Evolutionary conservation across 2,329 filamentous ascomycete species (phyloP), one percentile per base, ranked within the genome.

Genomic region (Colletotrichum costaricense): DNA sequence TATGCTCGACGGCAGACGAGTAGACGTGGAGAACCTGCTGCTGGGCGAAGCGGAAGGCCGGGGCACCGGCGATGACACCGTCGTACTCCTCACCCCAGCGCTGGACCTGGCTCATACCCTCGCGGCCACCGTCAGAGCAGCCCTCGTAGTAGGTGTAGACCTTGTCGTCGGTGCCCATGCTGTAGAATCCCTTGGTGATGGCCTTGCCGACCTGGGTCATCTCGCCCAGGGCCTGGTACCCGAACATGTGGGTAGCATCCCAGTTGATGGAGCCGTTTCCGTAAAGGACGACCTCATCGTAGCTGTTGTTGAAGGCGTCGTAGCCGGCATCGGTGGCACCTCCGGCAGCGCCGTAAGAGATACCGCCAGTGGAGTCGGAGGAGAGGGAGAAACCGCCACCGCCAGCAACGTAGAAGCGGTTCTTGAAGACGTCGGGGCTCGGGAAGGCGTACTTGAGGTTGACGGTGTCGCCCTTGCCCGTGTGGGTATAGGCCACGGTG

Each of bases 101-200:
- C 75, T 86, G 83, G 8, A 84, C 80, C 73, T 84, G 82, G 46
- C 81, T 84, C 84, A 84, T 84, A n/a, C 86, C 87, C 78, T 89
- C 85, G 55, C 87, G 83, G 1, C 87, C 84, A 14, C 85, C 85
- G 42, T 85, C 82, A 14, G 85, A 86, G 76, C 85, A 88, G 19
- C 85, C 86, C 75, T 84, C 79, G 79, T 88, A 90, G 80, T 90
- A 89, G 22, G 88, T 87, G 77, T 84, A 86, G 63, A 89, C 55
- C 73, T 79, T 80, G 33, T 76, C 65, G 0, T 81, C 78, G 2
- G 82, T 78, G 0, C 26, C 5, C 5, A 71, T 69, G 3, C 79
- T 79, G 76, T 91, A 91, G 78, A 88, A 89, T 0, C 80, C 77
- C 19, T 84, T 76, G 2, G 84, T 82, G 24, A 91, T 78, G 14